A percentile compares a stretch with the other conserved stretches of the same genome.
phyloP scores from a whole-genome alignment of 805 yeast species.

The Dipodascopsis tothii region DNA sequence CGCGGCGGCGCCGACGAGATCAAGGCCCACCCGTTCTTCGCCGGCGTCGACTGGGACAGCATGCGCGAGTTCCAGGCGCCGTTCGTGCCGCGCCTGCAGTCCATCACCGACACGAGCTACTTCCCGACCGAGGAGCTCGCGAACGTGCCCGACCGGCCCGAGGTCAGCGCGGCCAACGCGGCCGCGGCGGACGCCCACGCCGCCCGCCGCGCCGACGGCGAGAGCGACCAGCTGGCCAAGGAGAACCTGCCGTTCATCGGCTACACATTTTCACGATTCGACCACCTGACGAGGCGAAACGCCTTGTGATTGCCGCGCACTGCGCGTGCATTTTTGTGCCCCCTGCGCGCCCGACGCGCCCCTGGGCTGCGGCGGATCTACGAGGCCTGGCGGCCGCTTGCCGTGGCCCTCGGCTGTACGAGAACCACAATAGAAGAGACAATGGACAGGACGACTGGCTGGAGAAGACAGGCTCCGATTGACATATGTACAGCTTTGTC shows the following conservation, averaged over 20 bases:
- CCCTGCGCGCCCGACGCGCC: too few relatives aligned
- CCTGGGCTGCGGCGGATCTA: too few relatives aligned
- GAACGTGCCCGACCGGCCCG: conserved; percentile 73
- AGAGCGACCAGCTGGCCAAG: conserved; percentile 12
- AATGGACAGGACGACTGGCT: too few relatives aligned
- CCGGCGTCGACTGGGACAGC: conserved; percentile 93
- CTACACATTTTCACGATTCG: conserved; percentile 91
- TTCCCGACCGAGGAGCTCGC: conserved; percentile 97
- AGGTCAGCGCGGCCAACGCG: conserved; percentile 20
- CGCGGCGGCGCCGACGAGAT: conserved; percentile 90
- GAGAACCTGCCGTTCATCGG: conserved; percentile 97
- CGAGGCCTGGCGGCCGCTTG: too few relatives aligned
- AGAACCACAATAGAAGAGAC: too few relatives aligned
- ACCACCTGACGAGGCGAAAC: too few relatives aligned
- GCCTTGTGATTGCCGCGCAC: too few relatives aligned
- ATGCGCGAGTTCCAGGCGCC: conserved; percentile 87
- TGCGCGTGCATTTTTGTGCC: too few relatives aligned
- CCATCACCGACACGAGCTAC: conserved; percentile 91
- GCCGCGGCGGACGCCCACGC: conserved; percentile 9
- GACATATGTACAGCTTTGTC: too few relatives aligned
- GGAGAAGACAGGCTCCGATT: too few relatives aligned
- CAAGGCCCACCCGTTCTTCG: conserved; percentile 82
- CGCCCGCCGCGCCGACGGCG: neutral
- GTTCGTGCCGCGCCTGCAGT: conserved; percentile 81
- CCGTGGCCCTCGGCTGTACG: too few relatives aligned